Evolutionary conservation across 1,284 basidiomycete species (phyloP).

Genomic region (Tilletia caries): DNA sequence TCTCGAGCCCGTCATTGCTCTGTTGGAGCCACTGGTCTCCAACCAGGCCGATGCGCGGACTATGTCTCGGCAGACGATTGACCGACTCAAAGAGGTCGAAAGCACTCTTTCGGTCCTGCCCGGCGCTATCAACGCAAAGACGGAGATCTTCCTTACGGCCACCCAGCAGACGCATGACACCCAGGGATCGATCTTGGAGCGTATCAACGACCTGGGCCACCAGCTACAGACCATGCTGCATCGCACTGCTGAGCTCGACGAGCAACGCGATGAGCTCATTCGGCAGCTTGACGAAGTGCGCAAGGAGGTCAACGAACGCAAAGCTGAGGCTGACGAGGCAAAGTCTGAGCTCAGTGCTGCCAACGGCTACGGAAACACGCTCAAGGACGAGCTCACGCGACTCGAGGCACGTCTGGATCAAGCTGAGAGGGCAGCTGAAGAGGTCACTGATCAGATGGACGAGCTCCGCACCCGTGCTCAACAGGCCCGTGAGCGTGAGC

Average conservation of each 20-base stretch:
- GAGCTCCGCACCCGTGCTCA: conserved; percentile 14
- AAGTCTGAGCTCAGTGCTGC: conserved; percentile 13
- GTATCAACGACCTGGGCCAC: conserved; percentile 12
- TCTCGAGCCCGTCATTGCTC: conserved; percentile 37
- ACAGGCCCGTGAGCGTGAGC: conserved; percentile 14
- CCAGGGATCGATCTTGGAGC: conserved; percentile 17
- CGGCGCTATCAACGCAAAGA: conserved; percentile 40
- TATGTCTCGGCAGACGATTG: conserved; percentile 28
- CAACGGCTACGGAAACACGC: conserved; percentile 14
- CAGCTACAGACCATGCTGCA: background rate
- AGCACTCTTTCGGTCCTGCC: conserved; percentile 33
- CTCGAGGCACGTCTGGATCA: conserved; percentile 14
- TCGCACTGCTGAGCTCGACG: conserved; percentile 11
- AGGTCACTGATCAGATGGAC: conserved; percentile 25
- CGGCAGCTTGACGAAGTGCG: conserved; percentile 15
- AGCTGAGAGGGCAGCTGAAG: conserved; percentile 26
- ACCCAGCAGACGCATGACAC: conserved; percentile 17
- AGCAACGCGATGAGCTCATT: conserved; percentile 14
- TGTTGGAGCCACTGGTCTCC: conserved; percentile 39
- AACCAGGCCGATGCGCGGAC: conserved; percentile 34
- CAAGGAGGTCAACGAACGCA: conserved; percentile 18
- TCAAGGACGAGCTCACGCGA: conserved; percentile 17
- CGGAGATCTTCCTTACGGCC: conserved; percentile 37
- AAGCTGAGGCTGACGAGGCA: conserved; percentile 12
- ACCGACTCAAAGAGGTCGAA: conserved; percentile 38